Conservation (phyloP, 495 filamentous ascomycete genomes). For the Hyaloscypha finlandica region DNA sequence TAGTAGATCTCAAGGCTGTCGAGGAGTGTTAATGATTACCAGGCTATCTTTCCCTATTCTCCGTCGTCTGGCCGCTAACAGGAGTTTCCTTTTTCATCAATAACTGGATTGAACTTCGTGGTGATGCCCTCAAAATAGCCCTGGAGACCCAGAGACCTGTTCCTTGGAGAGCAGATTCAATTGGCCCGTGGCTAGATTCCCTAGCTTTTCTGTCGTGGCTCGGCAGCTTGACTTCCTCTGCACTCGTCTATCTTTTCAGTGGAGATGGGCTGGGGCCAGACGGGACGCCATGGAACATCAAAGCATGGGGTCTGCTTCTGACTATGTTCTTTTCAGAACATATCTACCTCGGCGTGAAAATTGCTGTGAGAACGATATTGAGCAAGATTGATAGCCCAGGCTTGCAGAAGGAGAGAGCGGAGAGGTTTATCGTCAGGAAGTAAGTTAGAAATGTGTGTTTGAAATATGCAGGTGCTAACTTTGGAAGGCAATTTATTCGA, state of each 20-base stretch:
- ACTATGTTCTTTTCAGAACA: conserved; percentile 88
- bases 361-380: conserved; percentile 68
- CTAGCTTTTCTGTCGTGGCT: conserved; percentile 90
- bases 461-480: conserved; percentile 39
- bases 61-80: conserved; percentile 88
- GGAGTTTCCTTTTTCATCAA: conserved; percentile 88
- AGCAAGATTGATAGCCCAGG: conserved; percentile 83
- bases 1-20: neutral
- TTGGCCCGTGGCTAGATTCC: conserved; percentile 90
- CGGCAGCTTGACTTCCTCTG: conserved; percentile 81
- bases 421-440: conserved; percentile 74
- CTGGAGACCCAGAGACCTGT: conserved; percentile 85
- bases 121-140: conserved; percentile 94
- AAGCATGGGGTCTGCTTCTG: conserved; percentile 79
- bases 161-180: conserved; percentile 85
- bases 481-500: conserved; percentile 37
- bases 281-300: conserved; percentile 65
- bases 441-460: conserved; percentile 40
- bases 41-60: conserved; percentile 93
- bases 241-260: conserved; percentile 85
- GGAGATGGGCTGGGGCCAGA: conserved; percentile 47
- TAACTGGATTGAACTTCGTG: conserved; percentile 94
- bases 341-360: conserved; percentile 72
- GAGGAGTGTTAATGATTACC: conserved; percentile 33
- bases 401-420: conserved; percentile 74